Conservation (phyloP, 371 early-diverging fungal species). For the Lichtheimia hyalospora region DNA sequence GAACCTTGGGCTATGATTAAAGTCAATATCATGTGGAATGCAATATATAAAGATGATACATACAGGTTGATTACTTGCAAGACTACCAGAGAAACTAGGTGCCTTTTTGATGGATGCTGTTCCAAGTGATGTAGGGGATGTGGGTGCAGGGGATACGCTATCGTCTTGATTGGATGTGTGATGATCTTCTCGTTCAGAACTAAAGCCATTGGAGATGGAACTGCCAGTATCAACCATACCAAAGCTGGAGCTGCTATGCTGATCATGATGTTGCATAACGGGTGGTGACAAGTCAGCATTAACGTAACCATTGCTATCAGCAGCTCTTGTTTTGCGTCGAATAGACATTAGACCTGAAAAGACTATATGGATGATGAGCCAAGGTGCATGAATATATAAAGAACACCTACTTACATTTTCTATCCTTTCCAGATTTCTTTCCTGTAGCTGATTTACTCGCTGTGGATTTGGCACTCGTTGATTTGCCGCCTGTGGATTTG, state of each 20-base stretch:
- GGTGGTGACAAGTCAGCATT: slow-evolving; percentile 16
- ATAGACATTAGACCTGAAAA: slow-evolving; percentile 34
- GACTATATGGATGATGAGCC: slow-evolving; percentile 11
- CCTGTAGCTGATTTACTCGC: neutral
- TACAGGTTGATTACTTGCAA: slow-evolving; percentile 20
- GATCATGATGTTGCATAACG: slow-evolving; percentile 12
- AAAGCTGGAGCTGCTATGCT: slow-evolving; percentile 12
- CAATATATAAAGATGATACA: neutral
- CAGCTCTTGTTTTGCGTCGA: slow-evolving; percentile 32
- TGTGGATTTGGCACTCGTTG: neutral
- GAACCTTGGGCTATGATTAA: slow-evolving; percentile 6
- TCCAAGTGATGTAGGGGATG: slow-evolving; percentile 17
- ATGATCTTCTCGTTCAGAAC: slow-evolving; percentile 3
- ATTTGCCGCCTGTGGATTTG: slow-evolving; percentile 2
- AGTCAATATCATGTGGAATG: neutral
- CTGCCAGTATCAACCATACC: slow-evolving; percentile 9
- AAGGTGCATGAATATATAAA: no score
- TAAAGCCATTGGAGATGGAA: slow-evolving; percentile 5
- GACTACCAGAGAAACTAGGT: slow-evolving; percentile 33
- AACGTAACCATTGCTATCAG: slow-evolving; percentile 15
- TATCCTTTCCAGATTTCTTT: slow-evolving; percentile 16
- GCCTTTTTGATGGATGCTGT: slow-evolving; percentile 23
- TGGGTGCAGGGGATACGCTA: slow-evolving; percentile 13
- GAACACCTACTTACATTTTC: slow-evolving; percentile 13
- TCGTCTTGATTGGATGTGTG: slow-evolving; percentile 7